Evolutionary conservation across 2,329 filamentous ascomycete genomes (phyloP).

Genomic region (Chalaropsis thielavioides): DNA sequence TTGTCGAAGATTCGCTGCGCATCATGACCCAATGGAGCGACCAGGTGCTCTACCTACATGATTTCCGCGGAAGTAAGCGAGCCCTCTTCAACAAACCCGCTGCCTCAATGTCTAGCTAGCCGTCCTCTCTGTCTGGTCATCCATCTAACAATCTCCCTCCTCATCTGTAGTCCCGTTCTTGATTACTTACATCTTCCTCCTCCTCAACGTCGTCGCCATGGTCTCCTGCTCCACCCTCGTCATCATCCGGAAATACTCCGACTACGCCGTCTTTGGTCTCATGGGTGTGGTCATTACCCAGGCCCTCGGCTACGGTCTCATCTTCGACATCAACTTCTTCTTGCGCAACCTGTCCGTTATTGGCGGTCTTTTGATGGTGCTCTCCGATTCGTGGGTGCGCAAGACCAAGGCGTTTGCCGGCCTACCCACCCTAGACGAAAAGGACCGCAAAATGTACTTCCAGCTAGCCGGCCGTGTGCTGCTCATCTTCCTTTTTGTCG

Average conservation of each 20-base stretch:
- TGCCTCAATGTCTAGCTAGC: no score
- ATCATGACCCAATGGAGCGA: conserved; percentile 97
- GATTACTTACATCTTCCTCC: conserved; percentile 82
- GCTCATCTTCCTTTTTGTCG: conserved; percentile 92
- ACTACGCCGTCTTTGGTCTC: conserved; percentile 81
- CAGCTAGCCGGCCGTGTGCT: conserved; percentile 91
- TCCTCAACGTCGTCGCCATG: conserved; percentile 86
- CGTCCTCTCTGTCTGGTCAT: background rate
- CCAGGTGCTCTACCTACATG: conserved; percentile 81
- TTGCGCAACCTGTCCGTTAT: conserved; percentile 96
- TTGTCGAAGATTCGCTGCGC: conserved; percentile 87
- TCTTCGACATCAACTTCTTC: conserved; percentile 99
- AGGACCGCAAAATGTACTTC: conserved; percentile 99
- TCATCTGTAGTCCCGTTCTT: conserved; percentile 57
- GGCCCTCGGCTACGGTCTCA: conserved; percentile 89
- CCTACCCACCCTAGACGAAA: conserved; percentile 86
- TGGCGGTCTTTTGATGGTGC: conserved; percentile 91
- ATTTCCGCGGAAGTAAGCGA: conserved; percentile 79
- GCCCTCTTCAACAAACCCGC: background rate
- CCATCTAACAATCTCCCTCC: conserved; percentile 6
- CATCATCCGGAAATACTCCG: conserved; percentile 82
- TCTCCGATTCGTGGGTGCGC: conserved; percentile 94
- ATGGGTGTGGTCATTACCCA: conserved; percentile 85
- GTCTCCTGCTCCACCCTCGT: conserved; percentile 65
- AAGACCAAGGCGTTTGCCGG: conserved; percentile 96